Percentiles rank a stretch among this genome's conserved stretches.
Conservation (phyloP, 2,329 filamentous ascomycete genomes). For the Apiospora hydei region DNA sequence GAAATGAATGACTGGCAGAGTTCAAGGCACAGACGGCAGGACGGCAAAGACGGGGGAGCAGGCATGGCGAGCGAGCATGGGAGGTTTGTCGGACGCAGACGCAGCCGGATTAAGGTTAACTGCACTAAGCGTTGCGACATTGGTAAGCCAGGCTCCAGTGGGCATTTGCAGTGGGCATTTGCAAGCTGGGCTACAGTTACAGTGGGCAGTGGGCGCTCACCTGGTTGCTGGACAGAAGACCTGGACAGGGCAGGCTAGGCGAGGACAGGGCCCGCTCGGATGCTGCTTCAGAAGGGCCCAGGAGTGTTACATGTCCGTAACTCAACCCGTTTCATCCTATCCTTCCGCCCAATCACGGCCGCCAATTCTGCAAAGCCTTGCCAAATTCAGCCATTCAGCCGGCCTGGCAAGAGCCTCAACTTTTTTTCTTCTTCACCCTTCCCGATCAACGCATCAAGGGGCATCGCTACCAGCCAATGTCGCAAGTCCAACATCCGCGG, state of each 20-base stretch:
- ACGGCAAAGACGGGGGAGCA: not conserved
- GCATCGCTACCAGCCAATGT: not conserved
- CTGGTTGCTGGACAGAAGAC: too few species aligned
- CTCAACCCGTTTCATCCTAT: constrained; percentile 19
- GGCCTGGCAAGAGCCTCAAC: constrained; percentile 21
- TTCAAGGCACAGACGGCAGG: constrained; percentile 5
- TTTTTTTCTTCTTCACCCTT: not conserved
- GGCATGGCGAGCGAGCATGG: not conserved
- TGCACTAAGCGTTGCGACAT: constrained; percentile 24
- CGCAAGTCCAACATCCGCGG: not conserved
- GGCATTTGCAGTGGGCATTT: too few species aligned
- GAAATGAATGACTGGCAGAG: constrained; percentile 25
- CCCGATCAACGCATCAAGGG: not conserved
- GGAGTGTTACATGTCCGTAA: constrained; percentile 23
- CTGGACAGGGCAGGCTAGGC: too few species aligned
- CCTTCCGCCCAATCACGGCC: not conserved
- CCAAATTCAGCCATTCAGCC: constrained; percentile 7
- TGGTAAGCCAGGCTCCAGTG: too few species aligned
- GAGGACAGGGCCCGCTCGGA: not conserved
- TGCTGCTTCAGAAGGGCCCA: constrained; percentile 17
- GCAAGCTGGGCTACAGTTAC: not conserved
- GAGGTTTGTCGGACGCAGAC: constrained; percentile 33
- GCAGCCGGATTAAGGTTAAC: constrained; percentile 46
- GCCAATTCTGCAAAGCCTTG: not conserved
- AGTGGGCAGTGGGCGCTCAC: too few species aligned